phyloP scores from a whole-genome alignment of 805 yeast genomes.

The Tetrapisispora taiwanensis region DNA sequence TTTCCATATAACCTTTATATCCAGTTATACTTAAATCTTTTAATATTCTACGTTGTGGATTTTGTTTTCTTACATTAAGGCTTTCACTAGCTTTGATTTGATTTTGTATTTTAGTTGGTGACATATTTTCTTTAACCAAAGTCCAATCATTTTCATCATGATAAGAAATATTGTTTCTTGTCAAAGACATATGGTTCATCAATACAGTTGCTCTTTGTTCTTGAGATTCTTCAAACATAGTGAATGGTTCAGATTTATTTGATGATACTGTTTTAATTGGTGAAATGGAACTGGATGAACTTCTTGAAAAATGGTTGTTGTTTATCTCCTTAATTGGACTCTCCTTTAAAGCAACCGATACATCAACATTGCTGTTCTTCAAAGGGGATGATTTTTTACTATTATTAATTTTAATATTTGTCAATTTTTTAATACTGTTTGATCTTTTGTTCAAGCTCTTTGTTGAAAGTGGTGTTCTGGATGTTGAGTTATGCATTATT shows the following conservation, averaged over 20 bases:
- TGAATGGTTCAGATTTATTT: constrained; percentile 5
- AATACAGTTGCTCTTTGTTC: constrained; percentile 11
- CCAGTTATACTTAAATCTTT: constrained; percentile 12
- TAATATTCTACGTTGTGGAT: constrained; percentile 8
- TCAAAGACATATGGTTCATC: constrained; percentile 17
- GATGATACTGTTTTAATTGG: not conserved
- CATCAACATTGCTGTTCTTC: constrained; percentile 8
- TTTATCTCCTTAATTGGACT: constrained; percentile 11
- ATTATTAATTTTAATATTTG: not conserved
- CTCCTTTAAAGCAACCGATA: constrained; percentile 9
- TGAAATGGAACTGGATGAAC: not conserved
- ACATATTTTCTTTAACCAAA: constrained; percentile 12
- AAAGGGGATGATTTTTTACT: constrained; percentile 3
- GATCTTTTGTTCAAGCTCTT: constrained; percentile 16
- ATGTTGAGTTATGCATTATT: constrained; percentile 7
- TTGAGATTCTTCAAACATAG: constrained; percentile 17
- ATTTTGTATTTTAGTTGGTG: constrained; percentile 8
- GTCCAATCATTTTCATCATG: constrained; percentile 20
- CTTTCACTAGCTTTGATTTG: constrained; percentile 1
- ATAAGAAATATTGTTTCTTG: constrained; percentile 13
- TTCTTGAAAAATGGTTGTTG: constrained; percentile 1
- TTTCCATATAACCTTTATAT: constrained; percentile 14
- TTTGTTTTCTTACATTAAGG: not conserved
- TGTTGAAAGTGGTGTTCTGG: constrained; percentile 16
- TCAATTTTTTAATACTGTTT: constrained; percentile 5